Evolutionary conservation across 768 basidiomycete species (phyloP).

Genomic region (Cyclocybe aegerita): DNA sequence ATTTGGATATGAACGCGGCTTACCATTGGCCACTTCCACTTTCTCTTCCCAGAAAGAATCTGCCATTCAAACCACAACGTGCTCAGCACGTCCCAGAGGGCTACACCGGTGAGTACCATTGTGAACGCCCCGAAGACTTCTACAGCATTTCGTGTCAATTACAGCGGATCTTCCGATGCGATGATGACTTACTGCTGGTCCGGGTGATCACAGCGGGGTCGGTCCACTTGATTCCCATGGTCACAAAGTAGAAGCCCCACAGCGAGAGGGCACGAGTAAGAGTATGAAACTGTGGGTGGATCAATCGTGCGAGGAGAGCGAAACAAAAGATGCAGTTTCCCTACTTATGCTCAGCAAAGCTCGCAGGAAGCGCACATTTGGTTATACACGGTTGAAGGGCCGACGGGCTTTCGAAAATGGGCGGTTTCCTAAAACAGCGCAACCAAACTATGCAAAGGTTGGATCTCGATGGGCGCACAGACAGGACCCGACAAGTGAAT

Average conservation of each 20-base stretch:
- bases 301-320: too few relatives aligned
- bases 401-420: too few relatives aligned
- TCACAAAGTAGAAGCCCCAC: neutral
- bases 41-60: constrained; percentile 26
- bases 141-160: constrained; percentile 5
- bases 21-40: constrained; percentile 35
- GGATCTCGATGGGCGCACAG: too few relatives aligned
- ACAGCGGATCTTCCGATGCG: neutral
- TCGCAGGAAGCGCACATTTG: too few relatives aligned
- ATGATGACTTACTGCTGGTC: constrained; percentile 24
- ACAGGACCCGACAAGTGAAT: too few relatives aligned
- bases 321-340: too few relatives aligned
- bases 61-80: constrained; percentile 31
- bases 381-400: too few relatives aligned
- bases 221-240: constrained; percentile 26
- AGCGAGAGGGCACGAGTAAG: too few relatives aligned
- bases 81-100: constrained; percentile 29
- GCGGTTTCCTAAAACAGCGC: too few relatives aligned
- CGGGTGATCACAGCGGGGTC: constrained; percentile 26
- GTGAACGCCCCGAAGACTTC: constrained; percentile 31
- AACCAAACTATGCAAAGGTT: too few relatives aligned
- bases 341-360: too few relatives aligned
- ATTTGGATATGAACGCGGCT: neutral
- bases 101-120: constrained; percentile 30
- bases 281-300: too few relatives aligned